A percentile compares a stretch with the other conserved stretches of the same genome.
phyloP scores from a whole-genome alignment of 768 basidiomycete species.

The Suillus subluteus region DNA sequence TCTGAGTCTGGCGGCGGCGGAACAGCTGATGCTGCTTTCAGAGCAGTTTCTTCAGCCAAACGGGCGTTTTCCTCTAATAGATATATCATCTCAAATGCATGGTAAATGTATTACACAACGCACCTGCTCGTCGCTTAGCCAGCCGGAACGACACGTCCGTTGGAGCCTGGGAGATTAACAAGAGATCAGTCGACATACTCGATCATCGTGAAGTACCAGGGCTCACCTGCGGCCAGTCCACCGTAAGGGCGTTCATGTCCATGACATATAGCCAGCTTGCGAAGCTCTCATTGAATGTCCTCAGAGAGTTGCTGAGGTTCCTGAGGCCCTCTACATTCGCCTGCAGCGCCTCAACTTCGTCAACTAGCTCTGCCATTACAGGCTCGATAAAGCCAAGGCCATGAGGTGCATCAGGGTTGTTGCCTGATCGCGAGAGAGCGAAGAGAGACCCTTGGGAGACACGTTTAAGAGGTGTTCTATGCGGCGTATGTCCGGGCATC shows the following conservation, averaged over 20 bases:
- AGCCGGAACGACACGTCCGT: constrained; percentile 60
- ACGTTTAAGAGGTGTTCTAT: constrained; percentile 83
- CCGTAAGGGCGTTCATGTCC: constrained; percentile 95
- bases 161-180: constrained; percentile 49
- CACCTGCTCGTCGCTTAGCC: constrained; percentile 65
- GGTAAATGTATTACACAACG: constrained; percentile 9
- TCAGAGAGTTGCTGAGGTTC: constrained; percentile 72
- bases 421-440: constrained; percentile 73
- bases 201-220: constrained; percentile 16
- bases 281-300: constrained; percentile 90
- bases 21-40: constrained; percentile 39
- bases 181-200: neutral
- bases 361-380: constrained; percentile 81
- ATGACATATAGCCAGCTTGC: constrained; percentile 90
- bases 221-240: constrained; percentile 85
- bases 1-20: constrained; percentile 33
- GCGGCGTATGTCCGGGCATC: constrained; percentile 47
- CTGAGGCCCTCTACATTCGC: constrained; percentile 74
- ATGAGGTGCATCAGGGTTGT: constrained; percentile 74
- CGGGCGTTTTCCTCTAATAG: constrained; percentile 59
- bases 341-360: constrained; percentile 84
- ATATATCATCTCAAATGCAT: neutral
- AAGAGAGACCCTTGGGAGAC: constrained; percentile 92
- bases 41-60: constrained; percentile 54
- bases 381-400: constrained; percentile 87